Conservation (phyloP, 169 alveolate species). For the Cryptosporidium canis region DNA sequence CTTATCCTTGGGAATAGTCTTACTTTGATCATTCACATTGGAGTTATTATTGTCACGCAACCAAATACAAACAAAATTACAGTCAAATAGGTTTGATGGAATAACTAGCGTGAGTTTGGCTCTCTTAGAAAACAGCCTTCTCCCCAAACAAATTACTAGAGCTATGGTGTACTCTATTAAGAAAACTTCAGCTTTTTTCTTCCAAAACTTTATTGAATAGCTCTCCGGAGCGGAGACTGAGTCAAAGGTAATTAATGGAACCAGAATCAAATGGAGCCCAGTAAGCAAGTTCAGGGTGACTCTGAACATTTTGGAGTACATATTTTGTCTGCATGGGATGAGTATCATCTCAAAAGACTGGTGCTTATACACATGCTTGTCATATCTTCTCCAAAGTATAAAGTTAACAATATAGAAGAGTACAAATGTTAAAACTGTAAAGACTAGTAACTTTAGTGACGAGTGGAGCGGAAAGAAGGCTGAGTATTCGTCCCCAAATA, state of each 20-base stretch:
- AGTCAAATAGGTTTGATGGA: slow-evolving; percentile 25
- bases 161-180: slow-evolving; percentile 10
- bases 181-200: slow-evolving; percentile 22
- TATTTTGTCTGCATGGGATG: slow-evolving; percentile 13
- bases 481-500: background rate
- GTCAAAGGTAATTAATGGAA: slow-evolving; percentile 13
- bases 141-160: slow-evolving; percentile 19
- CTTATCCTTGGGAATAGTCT: background rate
- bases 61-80: slow-evolving; percentile 33
- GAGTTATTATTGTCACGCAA: background rate
- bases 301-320: background rate
- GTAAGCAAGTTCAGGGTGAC: background rate
- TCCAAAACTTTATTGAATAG: slow-evolving; percentile 4
- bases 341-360: background rate
- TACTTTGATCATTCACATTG: background rate
- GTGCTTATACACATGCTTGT: background rate
- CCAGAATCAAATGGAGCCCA: background rate
- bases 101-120: background rate
- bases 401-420: background rate
- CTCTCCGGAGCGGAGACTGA: slow-evolving; percentile 6
- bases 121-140: slow-evolving; percentile 5
- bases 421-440: background rate
- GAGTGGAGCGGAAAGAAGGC: background rate
- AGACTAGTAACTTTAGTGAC: background rate
- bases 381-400: slow-evolving; percentile 25